phyloP scores from a whole-genome alignment of 768 basidiomycete species.

The Lactarius psammicola region DNA sequence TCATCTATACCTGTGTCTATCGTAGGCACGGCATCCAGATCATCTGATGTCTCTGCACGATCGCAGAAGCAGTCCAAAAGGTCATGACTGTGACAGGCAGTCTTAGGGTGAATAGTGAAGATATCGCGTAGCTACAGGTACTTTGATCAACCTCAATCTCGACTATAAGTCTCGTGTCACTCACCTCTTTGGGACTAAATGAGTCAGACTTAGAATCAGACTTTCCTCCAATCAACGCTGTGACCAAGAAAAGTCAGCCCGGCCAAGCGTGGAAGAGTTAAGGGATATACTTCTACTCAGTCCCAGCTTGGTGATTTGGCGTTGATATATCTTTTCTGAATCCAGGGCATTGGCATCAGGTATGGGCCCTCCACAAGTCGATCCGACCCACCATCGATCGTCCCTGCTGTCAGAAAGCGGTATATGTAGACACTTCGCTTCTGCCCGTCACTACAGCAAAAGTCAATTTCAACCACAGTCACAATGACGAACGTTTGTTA shows the following conservation, averaged over 20 bases:
- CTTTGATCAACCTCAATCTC: conserved; percentile 18
- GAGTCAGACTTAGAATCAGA: conserved; percentile 73
- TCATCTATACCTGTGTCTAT: conserved; percentile 23
- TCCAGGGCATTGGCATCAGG: conserved; percentile 11
- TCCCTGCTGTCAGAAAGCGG: conserved; percentile 78
- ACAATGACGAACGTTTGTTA: conserved; percentile 5
- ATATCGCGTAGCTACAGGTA: conserved; percentile 76
- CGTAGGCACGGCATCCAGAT: not conserved
- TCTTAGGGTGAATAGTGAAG: conserved; percentile 79
- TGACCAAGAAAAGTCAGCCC: conserved; percentile 13
- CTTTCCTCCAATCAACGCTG: conserved; percentile 69
- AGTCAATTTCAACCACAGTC: conserved; percentile 17
- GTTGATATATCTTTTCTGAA: conserved; percentile 86
- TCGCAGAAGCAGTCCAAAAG: conserved; percentile 79
- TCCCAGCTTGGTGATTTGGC: conserved; percentile 92
- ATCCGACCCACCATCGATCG: conserved; percentile 70
- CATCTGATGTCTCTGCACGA: conserved; percentile 2
- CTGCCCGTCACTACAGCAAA: conserved; percentile 76
- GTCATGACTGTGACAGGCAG: conserved; percentile 90
- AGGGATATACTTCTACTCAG: conserved; percentile 72
- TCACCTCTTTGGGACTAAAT: conserved; percentile 81
- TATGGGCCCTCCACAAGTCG: not conserved
- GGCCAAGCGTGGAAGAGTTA: conserved; percentile 27
- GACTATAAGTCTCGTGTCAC: conserved; percentile 30
- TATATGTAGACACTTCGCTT: conserved; percentile 89